Conservation (phyloP, 345 rosid species). For the Erucastrum elatum region DNA sequence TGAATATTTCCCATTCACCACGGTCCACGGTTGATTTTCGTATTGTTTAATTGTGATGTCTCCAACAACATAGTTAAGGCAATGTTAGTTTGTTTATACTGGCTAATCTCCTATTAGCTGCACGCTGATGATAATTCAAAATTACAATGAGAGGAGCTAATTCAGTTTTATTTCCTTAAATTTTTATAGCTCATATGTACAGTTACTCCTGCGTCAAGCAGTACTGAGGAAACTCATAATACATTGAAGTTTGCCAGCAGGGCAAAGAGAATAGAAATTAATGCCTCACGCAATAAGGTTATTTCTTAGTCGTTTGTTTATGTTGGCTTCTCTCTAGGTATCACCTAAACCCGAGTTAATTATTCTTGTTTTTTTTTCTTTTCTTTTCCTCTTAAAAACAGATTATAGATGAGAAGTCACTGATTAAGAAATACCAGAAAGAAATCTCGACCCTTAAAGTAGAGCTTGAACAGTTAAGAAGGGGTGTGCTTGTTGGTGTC, state of each 20-base stretch:
- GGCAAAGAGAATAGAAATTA: constrained; percentile 94
- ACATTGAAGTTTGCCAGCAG: constrained; percentile 97
- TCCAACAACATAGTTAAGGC: constrained; percentile 4
- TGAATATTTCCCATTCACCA: constrained; percentile 21
- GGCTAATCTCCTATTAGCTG: not conserved
- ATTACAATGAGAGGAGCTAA: constrained; percentile 15
- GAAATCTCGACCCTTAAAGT: constrained; percentile 90
- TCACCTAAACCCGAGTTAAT: not conserved
- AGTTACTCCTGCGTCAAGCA: constrained; percentile 98
- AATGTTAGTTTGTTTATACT: constrained; percentile 10
- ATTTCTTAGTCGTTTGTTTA: constrained; percentile 15
- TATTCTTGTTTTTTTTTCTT: not conserved
- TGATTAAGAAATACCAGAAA: constrained; percentile 95
- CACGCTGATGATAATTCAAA: not conserved
- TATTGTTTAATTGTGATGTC: constrained; percentile 8
- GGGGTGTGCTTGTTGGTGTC: constrained; percentile 84
- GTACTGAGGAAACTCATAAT: constrained; percentile 95
- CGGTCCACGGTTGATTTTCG: constrained; percentile 1
- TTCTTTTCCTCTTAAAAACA: not conserved
- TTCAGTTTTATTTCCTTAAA: constrained; percentile 22
- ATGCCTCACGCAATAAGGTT: constrained; percentile 97
- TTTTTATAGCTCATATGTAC: constrained; percentile 89
- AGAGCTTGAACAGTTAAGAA: constrained; percentile 88
- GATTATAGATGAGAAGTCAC: constrained; percentile 98
- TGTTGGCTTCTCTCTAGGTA: not conserved